Evolutionary conservation across 129 eudicot species (phyloP).

Genomic region (Artemisia tridentata): DNA sequence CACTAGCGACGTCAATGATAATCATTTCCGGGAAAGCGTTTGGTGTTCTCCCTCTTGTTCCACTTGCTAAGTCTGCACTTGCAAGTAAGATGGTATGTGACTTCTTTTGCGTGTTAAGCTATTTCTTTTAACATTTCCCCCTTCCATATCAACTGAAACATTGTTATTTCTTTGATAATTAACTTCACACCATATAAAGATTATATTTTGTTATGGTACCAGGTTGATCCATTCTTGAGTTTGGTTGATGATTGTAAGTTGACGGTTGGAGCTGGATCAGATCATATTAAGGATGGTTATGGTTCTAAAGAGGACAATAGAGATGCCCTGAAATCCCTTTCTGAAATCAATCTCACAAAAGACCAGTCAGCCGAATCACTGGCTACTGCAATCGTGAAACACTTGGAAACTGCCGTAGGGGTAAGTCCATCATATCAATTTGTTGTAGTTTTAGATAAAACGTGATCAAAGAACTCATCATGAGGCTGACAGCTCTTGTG

Average conservation of each 20-base stretch:
- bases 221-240: constrained; percentile 75
- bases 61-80: constrained; percentile 51
- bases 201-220: constrained; percentile 27
- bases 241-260: constrained; percentile 80
- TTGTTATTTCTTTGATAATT: not conserved
- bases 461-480: not conserved
- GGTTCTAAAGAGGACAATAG: constrained; percentile 71
- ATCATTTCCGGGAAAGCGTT: constrained; percentile 61
- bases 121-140: not conserved
- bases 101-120: not conserved
- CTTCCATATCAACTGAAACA: constrained; percentile 2
- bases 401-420: constrained; percentile 40
- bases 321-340: constrained; percentile 58
- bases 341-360: constrained; percentile 35
- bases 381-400: constrained; percentile 53
- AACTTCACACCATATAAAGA: not conserved
- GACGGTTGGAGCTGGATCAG: constrained; percentile 34
- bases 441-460: not conserved
- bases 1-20: constrained; percentile 62
- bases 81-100: constrained; percentile 42
- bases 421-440: constrained; percentile 34
- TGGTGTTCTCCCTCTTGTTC: constrained; percentile 51
- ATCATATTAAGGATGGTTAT: constrained; percentile 29
- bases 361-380: constrained; percentile 61
- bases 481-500: not conserved